Evolutionary conservation across 2,329 filamentous ascomycete species (phyloP).

Genomic region (Hypoxylon rubiginosum): DNA sequence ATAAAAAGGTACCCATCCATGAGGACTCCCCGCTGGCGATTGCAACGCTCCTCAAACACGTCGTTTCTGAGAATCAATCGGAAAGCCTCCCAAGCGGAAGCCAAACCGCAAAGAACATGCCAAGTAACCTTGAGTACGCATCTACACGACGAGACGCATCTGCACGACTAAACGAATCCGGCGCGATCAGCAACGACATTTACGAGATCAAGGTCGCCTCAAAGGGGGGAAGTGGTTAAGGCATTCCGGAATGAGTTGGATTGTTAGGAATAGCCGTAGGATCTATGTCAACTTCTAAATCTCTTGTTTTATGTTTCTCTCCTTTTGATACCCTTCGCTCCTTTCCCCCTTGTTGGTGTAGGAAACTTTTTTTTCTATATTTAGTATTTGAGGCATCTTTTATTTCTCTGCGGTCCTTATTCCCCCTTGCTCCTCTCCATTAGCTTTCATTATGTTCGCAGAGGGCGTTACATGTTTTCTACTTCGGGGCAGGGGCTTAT

Average conservation of each 20-base stretch:
- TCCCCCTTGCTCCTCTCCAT: too few relatives aligned
- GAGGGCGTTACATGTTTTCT: background rate
- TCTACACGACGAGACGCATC: too few relatives aligned
- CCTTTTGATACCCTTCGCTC: background rate
- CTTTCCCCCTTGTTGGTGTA: background rate
- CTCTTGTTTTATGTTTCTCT: too few relatives aligned
- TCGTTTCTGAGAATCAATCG: background rate
- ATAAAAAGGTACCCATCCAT: constrained; percentile 1
- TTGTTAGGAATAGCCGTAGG: background rate
- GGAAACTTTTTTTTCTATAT: too few relatives aligned
- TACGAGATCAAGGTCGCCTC: background rate
- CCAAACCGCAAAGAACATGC: constrained; percentile 2
- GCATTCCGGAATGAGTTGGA: background rate
- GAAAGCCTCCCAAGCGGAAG: background rate
- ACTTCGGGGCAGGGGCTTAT: background rate
- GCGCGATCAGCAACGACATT: background rate
- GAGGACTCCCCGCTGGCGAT: constrained; percentile 12
- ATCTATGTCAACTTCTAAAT: background rate
- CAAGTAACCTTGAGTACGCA: background rate
- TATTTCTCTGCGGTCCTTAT: too few relatives aligned
- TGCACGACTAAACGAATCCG: too few relatives aligned
- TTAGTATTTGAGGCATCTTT: too few relatives aligned
- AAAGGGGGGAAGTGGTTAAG: background rate
- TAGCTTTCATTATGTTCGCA: background rate
- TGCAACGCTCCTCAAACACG: constrained; percentile 8